Base-by-base conservation (phyloP, 2,329 filamentous ascomycete species). In the Epichloe scottii region DNA sequence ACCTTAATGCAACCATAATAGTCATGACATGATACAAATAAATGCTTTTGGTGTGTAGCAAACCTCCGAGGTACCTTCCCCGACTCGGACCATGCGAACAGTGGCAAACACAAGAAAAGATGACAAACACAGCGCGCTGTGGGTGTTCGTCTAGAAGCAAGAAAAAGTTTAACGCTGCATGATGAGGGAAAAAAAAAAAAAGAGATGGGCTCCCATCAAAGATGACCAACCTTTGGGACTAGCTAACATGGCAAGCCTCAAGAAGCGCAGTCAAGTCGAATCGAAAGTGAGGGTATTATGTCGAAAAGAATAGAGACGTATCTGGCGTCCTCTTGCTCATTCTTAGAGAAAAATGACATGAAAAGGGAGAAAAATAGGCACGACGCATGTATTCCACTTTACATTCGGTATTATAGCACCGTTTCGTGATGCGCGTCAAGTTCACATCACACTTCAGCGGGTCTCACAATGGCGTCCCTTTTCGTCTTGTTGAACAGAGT, bases 401-500 rank as follows among this genome's bases (percentile, higher is more conserved):
- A 11, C 30, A 30, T 30, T 30, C 30, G 30, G 30, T 30, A 30
- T 30, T 11, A 30, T 11, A 11, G 30, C 30, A 30, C 30, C 10
- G 30, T 30, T 30, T 30, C 8, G 30, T 30, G 30, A 30, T 30
- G 30, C 30, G 30, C 30, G 30, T 10, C 30, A 10, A 30, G 3
- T 38, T 38, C 21, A n/a, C 10, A 21, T 48, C 19, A 58, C 42
- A 52, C 52, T 46, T 59, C 55, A 33, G 49, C 49, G 7, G 53
- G 39, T 39, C 55, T 46, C 34, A 48, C 54, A 43, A 55, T 52
- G 11, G 54, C 52, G 17, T 68, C 65, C 39, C 63, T 64, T 51
- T 71, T 68, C 50, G 69, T 70, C 50, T 67, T 66, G 38, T 69
- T 63, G 55, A 77, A 78, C 5, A 78, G 62, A 1, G 69, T 72